Evolutionary conservation across 768 basidiomycete species (phyloP).

Genomic region (Heimioporus sp.): DNA sequence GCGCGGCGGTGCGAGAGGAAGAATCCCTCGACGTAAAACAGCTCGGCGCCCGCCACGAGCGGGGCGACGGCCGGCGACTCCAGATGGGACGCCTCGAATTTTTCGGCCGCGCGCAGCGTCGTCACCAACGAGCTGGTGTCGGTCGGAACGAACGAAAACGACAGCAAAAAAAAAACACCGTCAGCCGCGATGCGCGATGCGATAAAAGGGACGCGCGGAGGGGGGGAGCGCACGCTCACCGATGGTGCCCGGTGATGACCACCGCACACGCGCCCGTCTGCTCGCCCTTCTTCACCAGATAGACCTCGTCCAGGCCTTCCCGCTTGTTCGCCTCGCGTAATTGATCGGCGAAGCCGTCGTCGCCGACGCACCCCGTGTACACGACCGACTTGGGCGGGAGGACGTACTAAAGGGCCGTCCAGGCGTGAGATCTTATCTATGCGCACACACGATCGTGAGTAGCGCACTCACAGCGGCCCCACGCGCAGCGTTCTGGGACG

Average conservation of each 20-base stretch:
- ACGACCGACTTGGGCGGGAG: constrained; percentile 87
- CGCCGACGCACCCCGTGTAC: constrained; percentile 91
- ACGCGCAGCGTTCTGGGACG: constrained; percentile 94
- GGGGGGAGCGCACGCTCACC: too few relatives aligned
- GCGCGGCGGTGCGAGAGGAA: constrained; percentile 98
- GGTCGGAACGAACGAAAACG: too few relatives aligned
- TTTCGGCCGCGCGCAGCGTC: constrained; percentile 85
- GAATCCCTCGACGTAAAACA: constrained; percentile 94
- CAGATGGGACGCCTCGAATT: constrained; percentile 81
- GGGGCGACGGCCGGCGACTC: constrained; percentile 70
- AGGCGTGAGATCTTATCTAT: constrained; percentile 2
- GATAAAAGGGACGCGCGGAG: not conserved
- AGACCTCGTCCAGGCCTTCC: constrained; percentile 86
- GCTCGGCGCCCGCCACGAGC: constrained; percentile 75
- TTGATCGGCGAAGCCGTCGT: constrained; percentile 89
- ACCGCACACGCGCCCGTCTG: constrained; percentile 98
- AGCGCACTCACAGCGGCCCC: constrained; percentile 82
- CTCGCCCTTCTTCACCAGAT: constrained; percentile 82
- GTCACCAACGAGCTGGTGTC: constrained; percentile 82
- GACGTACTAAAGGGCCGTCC: constrained; percentile 64
- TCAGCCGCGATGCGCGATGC: not conserved
- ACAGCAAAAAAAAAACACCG: not conserved
- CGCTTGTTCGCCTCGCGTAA: constrained; percentile 87
- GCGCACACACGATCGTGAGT: constrained; percentile 9
- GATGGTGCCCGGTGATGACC: constrained; percentile 88